Base-by-base conservation (phyloP, 768 basidiomycete genomes). In the Boletales sp. region DNA sequence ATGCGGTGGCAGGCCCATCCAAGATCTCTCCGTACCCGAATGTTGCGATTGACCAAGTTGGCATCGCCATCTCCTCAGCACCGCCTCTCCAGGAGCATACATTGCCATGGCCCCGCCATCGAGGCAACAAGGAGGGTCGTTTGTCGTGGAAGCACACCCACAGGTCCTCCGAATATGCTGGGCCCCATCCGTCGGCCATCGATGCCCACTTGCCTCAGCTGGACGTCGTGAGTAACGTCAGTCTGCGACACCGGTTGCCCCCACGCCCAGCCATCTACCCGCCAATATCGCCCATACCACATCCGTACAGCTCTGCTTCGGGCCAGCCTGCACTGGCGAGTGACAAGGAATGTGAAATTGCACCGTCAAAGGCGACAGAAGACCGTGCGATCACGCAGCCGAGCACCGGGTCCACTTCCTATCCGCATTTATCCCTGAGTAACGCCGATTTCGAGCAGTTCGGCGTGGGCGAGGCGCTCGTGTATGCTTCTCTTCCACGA, bases 391-490 rank as follows among this genome's bases (percentile, higher is more conserved):
- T 8, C 8, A 10, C 40, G 13, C 44, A 40, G 18, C 13, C 27
- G 11, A 7, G n/a, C 12, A 36, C 39, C 15, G 47, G 41, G 8
- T 40, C 36, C 11, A 29, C 31, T 3, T 14, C 40, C 15, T 7
- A 51, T 32, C 55, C 60, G 7, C 63, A 67, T 24, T 40, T 65
- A 40, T 68, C 68, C 10, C 51, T 68, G 37, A 67, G 46, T 31
- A 54, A 62, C 40, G 19, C 53, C 17, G 54, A 69, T 34, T 68
- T 77, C 52, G 76, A 80, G 65, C 75, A 68, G 21, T 78, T 82
- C 36, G 83, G 80, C 11, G 75, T 87, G 8, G 84, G 79, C 9
- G 84, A 87, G 52, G 80, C 81, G 15, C 71, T 90, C 32, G 77
- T 75, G 3, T 77, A 78, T 57, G 69, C 76, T 50, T 69, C 69